phyloP scores from a whole-genome alignment of 306 rosid genomes.

The Styphnolobium japonicum region DNA sequence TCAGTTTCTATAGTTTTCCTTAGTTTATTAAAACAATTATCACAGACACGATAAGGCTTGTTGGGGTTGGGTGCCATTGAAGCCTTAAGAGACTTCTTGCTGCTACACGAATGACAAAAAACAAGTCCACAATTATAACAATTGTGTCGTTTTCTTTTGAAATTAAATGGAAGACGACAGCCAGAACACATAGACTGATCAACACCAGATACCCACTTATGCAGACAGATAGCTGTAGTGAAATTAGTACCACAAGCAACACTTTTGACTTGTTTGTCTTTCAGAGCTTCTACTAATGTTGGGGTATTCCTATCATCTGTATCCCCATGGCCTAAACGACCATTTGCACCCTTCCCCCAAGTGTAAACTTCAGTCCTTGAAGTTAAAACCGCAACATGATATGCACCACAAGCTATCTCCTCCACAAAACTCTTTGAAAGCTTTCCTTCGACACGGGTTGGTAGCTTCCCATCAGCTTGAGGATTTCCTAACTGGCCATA shows the following conservation, averaged over 20 bases:
- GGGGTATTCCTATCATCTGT: conserved; percentile 81
- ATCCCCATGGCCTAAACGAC: conserved; percentile 97
- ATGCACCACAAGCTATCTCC: conserved; percentile 97
- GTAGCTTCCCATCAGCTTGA: conserved; percentile 89
- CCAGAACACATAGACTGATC: conserved; percentile 99
- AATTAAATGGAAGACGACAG: conserved; percentile 90
- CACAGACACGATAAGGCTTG: conserved; percentile 98
- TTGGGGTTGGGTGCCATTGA: conserved; percentile 99
- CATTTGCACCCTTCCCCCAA: conserved; percentile 99
- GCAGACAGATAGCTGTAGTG: conserved; percentile 96
- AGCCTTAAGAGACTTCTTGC: conserved; percentile 93
- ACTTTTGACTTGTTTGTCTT: conserved; percentile 93
- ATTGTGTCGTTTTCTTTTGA: conserved; percentile 96
- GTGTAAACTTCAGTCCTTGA: conserved; percentile 95
- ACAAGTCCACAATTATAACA: conserved; percentile 98
- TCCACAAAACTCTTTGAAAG: conserved; percentile 84
- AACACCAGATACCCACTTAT: conserved; percentile 98
- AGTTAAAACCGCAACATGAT: conserved; percentile 95
- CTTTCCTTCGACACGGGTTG: conserved; percentile 81
- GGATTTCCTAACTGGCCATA: conserved; percentile 95
- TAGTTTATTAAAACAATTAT: conserved; percentile 81
- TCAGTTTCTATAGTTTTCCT: conserved; percentile 75
- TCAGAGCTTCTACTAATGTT: conserved; percentile 82
- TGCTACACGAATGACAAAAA: conserved; percentile 96
- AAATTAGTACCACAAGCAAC: conserved; percentile 94